These are phyloP conservation scores for Leccinum arenicola DNA, from an alignment of 768 basidiomycete species.

Conservation along the genomic window DNA sequence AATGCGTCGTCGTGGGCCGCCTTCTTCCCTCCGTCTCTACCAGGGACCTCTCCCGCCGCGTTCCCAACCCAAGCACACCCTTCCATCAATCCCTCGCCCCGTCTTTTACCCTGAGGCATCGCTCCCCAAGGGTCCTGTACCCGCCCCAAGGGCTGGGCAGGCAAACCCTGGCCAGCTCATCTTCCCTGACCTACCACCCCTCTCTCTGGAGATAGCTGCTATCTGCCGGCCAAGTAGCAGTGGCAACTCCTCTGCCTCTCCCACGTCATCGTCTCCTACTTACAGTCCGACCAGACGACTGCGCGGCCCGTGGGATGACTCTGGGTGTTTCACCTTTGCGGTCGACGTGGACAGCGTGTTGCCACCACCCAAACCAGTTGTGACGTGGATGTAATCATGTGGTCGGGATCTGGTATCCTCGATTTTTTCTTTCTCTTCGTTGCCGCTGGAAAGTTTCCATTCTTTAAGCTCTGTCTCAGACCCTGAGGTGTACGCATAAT, in stretches of 20 bases:
- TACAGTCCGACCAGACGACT: conserved; percentile 19
- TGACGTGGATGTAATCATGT: conserved; percentile 19
- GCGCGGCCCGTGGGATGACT: conserved; percentile 62
- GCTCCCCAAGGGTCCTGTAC: conserved; percentile 21
- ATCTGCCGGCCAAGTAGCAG: conserved; percentile 17
- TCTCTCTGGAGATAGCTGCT: conserved; percentile 20
- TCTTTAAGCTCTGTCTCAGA: neutral
- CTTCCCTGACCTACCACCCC: conserved; percentile 24
- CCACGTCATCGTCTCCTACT: conserved; percentile 14
- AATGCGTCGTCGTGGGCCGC: conserved; percentile 71
- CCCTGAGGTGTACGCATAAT: conserved; percentile 1
- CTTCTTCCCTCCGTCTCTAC: conserved; percentile 59
- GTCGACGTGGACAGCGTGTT: conserved; percentile 50
- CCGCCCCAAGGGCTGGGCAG: conserved; percentile 17
- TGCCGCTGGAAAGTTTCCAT: conserved; percentile 4
- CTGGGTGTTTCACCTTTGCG: conserved; percentile 39
- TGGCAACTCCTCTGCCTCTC: conserved; percentile 6
- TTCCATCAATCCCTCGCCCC: conserved; percentile 66
- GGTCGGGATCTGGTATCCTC: conserved; percentile 1
- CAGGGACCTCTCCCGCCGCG: conserved; percentile 63
- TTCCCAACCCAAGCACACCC: conserved; percentile 56
- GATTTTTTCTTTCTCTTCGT: neutral
- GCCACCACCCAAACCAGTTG: conserved; percentile 45
- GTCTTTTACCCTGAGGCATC: conserved; percentile 38
- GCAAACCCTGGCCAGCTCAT: conserved; percentile 3